Evolutionary conservation across 345 rosid species (phyloP), one percentile per base, ranked within the genome.

Genomic region (Aegle marmelos): DNA sequence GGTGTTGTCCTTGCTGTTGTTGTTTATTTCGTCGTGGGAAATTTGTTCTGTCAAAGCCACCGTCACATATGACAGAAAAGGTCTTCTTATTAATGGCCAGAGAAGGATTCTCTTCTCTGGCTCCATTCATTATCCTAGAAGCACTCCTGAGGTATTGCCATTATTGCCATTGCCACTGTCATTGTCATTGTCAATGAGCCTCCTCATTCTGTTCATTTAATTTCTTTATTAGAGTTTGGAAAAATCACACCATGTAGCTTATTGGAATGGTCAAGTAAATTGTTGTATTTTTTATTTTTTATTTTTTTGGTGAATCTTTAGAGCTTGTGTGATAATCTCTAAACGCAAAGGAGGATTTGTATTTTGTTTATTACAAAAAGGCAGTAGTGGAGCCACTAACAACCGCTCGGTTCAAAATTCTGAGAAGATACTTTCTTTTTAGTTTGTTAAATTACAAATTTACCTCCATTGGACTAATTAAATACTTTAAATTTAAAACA

Each of bases 81-180:
- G 97, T 45, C 66, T 93, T 78, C 76, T 85, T 85, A 84, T 95
- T 66, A 85, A 91, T 89, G 99, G 99, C 50, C 91, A 87, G 70
- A 86, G 93, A 83, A 84, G 90, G 84, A 87, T 95, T 71, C 97
- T 95, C 65, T 83, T 93, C 59, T 95, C 99, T 30, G 99, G 99
- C 11, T 92, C 99, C 76, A 93, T 95, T 80, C 99, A 95, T 80
- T 95, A 95, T 79, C 99, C 99, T 13, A 80, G 99, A 86, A 95
- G 99, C 91, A 88, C 99, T 34, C 97, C 99, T 36, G 89, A 94
- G 94, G 98, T 94, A 85, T 31, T 36, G 9, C 14, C 37, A 57
- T 39, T 39, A 16, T 16, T 50, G 56, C 21, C 22, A 50, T 50
- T 50, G 54, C 21, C 21, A 37, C 5, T 34, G 36, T 6, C 36